Base-by-base conservation (phyloP, 2,329 filamentous ascomycete genomes). In the Elsinoe ampelina region DNA sequence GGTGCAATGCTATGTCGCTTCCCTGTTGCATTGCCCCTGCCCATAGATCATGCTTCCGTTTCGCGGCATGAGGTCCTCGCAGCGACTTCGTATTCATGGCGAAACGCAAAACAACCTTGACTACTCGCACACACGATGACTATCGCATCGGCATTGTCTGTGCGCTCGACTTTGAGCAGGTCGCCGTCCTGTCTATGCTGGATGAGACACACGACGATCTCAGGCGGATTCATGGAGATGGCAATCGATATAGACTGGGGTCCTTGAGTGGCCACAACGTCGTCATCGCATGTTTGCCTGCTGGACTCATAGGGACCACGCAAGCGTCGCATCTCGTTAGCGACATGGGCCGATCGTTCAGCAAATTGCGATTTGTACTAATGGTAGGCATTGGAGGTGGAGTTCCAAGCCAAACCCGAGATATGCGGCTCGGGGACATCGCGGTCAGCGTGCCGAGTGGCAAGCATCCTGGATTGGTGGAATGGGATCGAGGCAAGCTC, bases 331-430 rank as follows among this genome's bases (percentile, higher is more conserved):
- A n/a, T 60, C 59, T 5, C 15, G 58, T 56, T 7, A 50, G 26
- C 13, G 51, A 58, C 12, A 60, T 57, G 59, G 39, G 17, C 5
- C 17, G 54, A 5, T 54, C 52, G n/a, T 61, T 61, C 35, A 3
- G 30, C 8, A 54, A 19, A 11, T 19, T 64, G 41, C 39, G 45
- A 11, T 50, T 63, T 20, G 62, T 61, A 2, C 54, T 65, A 5
- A 57, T 64, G 60, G 62, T 64, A 1, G 64, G 63, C 0, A 65
- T 65, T 38, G 63, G 61, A 8, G 64, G 64, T 36, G 64, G 61
- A 3, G 62, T 63, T 3, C 59, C 60, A 1, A 59, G 48, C 35
- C 38, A 56, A 39, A 34, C 54, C 7, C 17, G 19, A 12, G 61
- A 65, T 22, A 60, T 65, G 8, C 58, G 63, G 1, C 63, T 63